phyloP scores from a whole-genome alignment of 2,329 filamentous ascomycete genomes.

The Fusarium albidum region DNA sequence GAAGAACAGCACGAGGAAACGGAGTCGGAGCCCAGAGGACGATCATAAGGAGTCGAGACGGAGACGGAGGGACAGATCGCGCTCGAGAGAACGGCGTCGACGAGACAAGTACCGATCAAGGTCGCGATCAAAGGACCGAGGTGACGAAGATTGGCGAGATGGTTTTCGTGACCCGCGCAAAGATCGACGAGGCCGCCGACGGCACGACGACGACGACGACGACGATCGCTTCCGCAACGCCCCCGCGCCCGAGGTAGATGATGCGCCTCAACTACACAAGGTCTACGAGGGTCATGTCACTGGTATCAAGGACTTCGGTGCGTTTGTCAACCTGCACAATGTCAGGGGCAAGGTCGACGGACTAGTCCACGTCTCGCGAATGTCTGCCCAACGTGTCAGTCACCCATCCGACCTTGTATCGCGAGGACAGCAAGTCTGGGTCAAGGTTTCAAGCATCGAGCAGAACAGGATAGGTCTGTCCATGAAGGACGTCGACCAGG shows the following conservation, averaged over 20 bases:
- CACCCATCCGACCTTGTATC: constrained; percentile 89
- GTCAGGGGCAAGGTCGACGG: constrained; percentile 91
- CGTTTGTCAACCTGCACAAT: constrained; percentile 90
- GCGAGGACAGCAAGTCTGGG: constrained; percentile 83
- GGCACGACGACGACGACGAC: constrained; percentile 52
- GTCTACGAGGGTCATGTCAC: constrained; percentile 91
- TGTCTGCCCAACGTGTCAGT: constrained; percentile 85
- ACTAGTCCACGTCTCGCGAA: constrained; percentile 90
- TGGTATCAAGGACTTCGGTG: constrained; percentile 93
- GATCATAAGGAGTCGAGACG: constrained; percentile 52
- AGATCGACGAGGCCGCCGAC: constrained; percentile 48
- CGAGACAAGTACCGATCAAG: constrained; percentile 47
- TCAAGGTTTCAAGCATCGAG: constrained; percentile 91
- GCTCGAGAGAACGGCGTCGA: constrained; percentile 52
- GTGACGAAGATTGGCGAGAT: constrained; percentile 57
- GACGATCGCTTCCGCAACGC: constrained; percentile 71
- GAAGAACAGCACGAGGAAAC: constrained; percentile 59
- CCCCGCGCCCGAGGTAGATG: constrained; percentile 79
- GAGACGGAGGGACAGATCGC: constrained; percentile 51
- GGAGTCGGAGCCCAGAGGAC: constrained; percentile 66
- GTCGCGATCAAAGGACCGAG: constrained; percentile 49
- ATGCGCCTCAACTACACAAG: constrained; percentile 82
- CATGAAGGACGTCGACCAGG: constrained; percentile 97
- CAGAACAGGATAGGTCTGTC: constrained; percentile 84
- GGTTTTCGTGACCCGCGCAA: constrained; percentile 43